phyloP scores from a whole-genome alignment of 176 grass and related monocot species.

The Bromus sterilis region DNA sequence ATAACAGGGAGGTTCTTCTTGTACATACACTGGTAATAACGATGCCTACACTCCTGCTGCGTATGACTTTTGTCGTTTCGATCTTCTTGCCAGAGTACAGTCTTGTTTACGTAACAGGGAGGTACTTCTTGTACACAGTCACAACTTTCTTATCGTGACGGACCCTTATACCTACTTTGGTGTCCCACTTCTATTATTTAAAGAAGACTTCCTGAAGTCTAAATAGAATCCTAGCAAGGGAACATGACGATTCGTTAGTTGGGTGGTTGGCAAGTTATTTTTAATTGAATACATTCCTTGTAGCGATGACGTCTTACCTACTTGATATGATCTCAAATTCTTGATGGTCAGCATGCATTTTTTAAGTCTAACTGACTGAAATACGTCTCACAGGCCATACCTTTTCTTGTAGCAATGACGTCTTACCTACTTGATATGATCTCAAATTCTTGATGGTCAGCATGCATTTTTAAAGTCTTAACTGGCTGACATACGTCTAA shows the following conservation, averaged over 20 bases:
- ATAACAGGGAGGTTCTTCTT: not conserved
- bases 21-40: not conserved
- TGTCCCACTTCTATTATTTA: not conserved
- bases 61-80: not conserved
- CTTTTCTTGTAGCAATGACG: not conserved
- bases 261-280: not conserved
- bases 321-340: slow-evolving; percentile 6
- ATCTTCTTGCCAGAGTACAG: slow-evolving; percentile 3
- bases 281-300: slow-evolving; percentile 7
- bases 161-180: not conserved
- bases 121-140: not conserved
- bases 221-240: not conserved
- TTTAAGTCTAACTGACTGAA: not conserved
- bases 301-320: not conserved
- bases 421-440: not conserved
- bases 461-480: not conserved
- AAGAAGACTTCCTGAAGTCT: not conserved
- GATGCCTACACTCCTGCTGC: not conserved
- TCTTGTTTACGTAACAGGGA: slow-evolving; percentile 10
- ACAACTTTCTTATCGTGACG: slow-evolving; percentile 1
- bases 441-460: not conserved
- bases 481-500: not conserved
- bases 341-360: not conserved
- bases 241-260: not conserved
- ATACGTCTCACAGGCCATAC: not conserved